Evolutionary conservation across 352 stramenopile genomes (phyloP).

Genomic region (Blastocystis sp.): DNA sequence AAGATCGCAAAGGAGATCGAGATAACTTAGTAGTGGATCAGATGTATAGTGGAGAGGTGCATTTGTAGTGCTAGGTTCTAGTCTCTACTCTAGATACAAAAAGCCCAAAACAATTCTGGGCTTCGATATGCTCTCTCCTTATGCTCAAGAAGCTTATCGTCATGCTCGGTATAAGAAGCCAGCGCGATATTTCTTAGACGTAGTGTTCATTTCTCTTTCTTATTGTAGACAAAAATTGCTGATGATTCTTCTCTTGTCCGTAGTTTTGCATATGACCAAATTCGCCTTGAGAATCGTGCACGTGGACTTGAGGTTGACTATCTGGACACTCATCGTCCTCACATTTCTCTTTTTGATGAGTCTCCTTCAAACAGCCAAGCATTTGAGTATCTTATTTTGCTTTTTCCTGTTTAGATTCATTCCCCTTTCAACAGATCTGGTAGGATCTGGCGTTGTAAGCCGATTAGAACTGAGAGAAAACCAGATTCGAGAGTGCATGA

Average conservation of each 20-base stretch:
- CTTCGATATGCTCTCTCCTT: background rate
- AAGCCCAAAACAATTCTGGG: slow-evolving; percentile 19
- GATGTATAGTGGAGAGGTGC: slow-evolving; percentile 2
- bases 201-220: background rate
- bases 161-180: background rate
- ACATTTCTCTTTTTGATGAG: background rate
- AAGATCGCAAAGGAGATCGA: background rate
- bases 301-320: slow-evolving; percentile 1
- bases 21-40: slow-evolving; percentile 23
- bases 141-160: background rate
- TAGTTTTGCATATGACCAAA: slow-evolving; percentile 18
- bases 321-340: background rate
- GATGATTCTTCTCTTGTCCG: background rate
- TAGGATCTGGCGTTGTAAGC: background rate
- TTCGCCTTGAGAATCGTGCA: background rate
- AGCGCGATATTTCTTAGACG: background rate
- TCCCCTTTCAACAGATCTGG: background rate
- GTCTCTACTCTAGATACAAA: background rate
- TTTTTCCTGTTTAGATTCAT: background rate
- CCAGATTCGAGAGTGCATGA: background rate
- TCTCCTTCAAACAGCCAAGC: background rate
- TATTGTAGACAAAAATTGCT: background rate
- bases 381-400: background rate
- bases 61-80: background rate
- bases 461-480: background rate